A percentile compares a stretch with the other conserved stretches of the same genome.
phyloP scores from a whole-genome alignment of 768 basidiomycete genomes.

The Termitomyces heimii region DNA sequence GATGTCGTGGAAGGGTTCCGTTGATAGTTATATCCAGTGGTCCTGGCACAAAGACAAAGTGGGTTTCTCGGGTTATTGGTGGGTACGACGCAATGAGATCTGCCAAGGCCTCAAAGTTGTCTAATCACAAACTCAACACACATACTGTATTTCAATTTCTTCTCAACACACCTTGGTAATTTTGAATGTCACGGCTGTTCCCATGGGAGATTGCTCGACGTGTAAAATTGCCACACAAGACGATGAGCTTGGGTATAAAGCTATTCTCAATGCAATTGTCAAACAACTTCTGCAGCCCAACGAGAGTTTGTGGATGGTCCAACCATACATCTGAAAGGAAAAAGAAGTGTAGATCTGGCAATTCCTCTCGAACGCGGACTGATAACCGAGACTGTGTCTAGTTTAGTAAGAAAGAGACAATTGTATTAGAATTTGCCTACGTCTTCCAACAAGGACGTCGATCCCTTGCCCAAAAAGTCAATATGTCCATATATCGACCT shows the following conservation, averaged over 20 bases:
- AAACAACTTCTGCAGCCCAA: slow-evolving; percentile 78
- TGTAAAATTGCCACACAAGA: slow-evolving; percentile 94
- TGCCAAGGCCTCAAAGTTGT: slow-evolving; percentile 82
- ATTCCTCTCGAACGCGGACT: slow-evolving; percentile 58
- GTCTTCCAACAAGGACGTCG: slow-evolving; percentile 86
- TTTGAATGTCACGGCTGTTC: slow-evolving; percentile 68
- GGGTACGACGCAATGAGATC: slow-evolving; percentile 83
- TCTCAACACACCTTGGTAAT: slow-evolving; percentile 70
- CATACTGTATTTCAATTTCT: background rate
- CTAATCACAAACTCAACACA: slow-evolving; percentile 29
- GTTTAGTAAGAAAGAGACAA: slow-evolving; percentile 1
- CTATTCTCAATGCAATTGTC: slow-evolving; percentile 84
- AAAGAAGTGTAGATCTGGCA: slow-evolving; percentile 80
- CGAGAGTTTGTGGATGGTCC: slow-evolving; percentile 79
- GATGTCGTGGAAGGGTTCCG: slow-evolving; percentile 72
- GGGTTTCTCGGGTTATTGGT: slow-evolving; percentile 66
- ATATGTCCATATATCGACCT: slow-evolving; percentile 95
- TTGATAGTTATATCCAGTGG: slow-evolving; percentile 86
- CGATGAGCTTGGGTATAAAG: slow-evolving; percentile 84
- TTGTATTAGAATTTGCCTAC: slow-evolving; percentile 35
- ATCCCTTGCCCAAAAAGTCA: slow-evolving; percentile 94
- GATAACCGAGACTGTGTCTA: slow-evolving; percentile 50
- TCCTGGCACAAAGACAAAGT: slow-evolving; percentile 94
- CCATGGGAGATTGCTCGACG: slow-evolving; percentile 77
- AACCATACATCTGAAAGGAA: slow-evolving; percentile 96